These are phyloP conservation scores for Ganoderma lingzhi DNA, from an alignment of 1,284 basidiomycete genomes.

Conservation along the genomic window DNA sequence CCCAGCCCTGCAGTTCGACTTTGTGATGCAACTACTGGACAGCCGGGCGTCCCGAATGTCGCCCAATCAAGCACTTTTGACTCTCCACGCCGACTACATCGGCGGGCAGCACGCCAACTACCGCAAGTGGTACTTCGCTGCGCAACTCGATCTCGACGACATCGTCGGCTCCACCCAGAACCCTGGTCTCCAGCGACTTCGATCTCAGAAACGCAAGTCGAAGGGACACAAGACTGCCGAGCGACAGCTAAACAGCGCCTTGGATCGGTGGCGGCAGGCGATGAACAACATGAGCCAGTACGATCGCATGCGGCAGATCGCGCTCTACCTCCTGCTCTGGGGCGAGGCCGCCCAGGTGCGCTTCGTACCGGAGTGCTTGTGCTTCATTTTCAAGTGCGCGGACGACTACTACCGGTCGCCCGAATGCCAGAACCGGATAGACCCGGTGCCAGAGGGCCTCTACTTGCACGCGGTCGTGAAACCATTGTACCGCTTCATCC, in stretches of 20 bases:
- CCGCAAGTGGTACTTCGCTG: conserved; percentile 99
- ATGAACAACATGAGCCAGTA: conserved; percentile 99
- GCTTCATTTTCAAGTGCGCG: conserved; percentile 99
- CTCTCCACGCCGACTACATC: conserved; percentile 98
- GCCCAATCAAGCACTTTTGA: conserved; percentile 93
- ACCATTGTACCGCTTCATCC: conserved; percentile 96
- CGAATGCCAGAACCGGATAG: conserved; percentile 96
- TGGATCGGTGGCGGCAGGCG: conserved; percentile 94
- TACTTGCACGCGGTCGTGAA: conserved; percentile 94
- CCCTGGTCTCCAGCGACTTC: conserved; percentile 86
- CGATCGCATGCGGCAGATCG: conserved; percentile 96
- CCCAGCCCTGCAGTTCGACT: conserved; percentile 78
- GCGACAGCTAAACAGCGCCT: conserved; percentile 89
- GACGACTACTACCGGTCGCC: conserved; percentile 99
- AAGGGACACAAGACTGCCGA: conserved; percentile 72
- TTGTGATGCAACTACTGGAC: conserved; percentile 98
- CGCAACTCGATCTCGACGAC: conserved; percentile 98
- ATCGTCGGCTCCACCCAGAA: conserved; percentile 95
- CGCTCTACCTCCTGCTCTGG: conserved; percentile 96
- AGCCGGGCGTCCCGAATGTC: conserved; percentile 98
- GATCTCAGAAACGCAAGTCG: conserved; percentile 54
- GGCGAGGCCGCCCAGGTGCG: conserved; percentile 98
- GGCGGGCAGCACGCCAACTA: conserved; percentile 97
- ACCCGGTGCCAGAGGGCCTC: conserved; percentile 94
- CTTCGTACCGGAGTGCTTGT: conserved; percentile 97